A percentile compares a stretch with the other conserved stretches of the same genome.
These are phyloP conservation scores for Alternaria ethzedia DNA, from an alignment of 2,329 filamentous ascomycete species.

Conservation along the genomic window DNA sequence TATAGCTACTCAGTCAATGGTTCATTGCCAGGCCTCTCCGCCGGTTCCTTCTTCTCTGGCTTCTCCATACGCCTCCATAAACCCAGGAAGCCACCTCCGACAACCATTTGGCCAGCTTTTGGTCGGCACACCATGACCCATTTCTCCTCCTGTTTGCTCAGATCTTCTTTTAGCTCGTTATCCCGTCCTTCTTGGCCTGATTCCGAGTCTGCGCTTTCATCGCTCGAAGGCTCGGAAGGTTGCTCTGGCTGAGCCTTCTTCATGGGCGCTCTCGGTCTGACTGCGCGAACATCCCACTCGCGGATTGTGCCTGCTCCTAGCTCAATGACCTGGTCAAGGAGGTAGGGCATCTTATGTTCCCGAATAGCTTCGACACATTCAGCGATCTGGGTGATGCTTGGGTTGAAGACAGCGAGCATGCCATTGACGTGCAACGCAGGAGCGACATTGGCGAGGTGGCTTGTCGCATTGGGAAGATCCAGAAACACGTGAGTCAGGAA, in stretches of 20 bases:
- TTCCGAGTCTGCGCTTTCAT: slow-evolving; percentile 21
- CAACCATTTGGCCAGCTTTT: slow-evolving; percentile 43
- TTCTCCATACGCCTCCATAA: slow-evolving; percentile 46
- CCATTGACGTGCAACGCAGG: slow-evolving; percentile 69
- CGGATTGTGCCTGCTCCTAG: slow-evolving; percentile 62
- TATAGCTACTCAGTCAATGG: not conserved
- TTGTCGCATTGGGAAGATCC: slow-evolving; percentile 71
- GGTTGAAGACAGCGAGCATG: slow-evolving; percentile 73
- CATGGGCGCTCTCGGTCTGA: slow-evolving; percentile 48
- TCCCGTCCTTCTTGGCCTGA: slow-evolving; percentile 35
- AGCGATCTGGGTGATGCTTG: slow-evolving; percentile 78
- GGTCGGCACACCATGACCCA: slow-evolving; percentile 49
- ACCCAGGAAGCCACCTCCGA: slow-evolving; percentile 48
- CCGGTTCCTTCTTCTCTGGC: not conserved
- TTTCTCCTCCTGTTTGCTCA: slow-evolving; percentile 35
- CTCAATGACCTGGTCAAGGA: slow-evolving; percentile 67
- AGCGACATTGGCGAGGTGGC: slow-evolving; percentile 58
- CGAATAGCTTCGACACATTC: slow-evolving; percentile 65
- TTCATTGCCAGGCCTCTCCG: not conserved
- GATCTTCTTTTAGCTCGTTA: slow-evolving; percentile 33
- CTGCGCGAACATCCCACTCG: slow-evolving; percentile 68
- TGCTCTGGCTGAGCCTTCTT: slow-evolving; percentile 28
- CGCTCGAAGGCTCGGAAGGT: slow-evolving; percentile 5
- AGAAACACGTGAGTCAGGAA: slow-evolving; percentile 76
- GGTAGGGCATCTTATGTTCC: slow-evolving; percentile 61